phyloP scores from a whole-genome alignment of 2,329 filamentous ascomycete genomes.

The Penicillium verrucosum region DNA sequence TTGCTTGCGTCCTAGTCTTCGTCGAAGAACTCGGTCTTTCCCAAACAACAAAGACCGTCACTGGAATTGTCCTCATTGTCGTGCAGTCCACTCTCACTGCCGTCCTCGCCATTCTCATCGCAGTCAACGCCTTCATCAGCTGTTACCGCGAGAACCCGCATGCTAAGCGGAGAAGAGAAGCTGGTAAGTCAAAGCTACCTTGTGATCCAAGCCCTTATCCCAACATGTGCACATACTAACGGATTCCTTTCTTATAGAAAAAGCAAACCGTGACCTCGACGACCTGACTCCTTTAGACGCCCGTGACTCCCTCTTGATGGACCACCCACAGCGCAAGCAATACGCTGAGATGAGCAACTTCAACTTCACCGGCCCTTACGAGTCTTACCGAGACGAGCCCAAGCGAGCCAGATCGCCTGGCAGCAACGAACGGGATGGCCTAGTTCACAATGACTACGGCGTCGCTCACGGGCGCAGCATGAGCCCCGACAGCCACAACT shows the following conservation, averaged over 20 bases:
- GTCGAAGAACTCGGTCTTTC: conserved; percentile 87
- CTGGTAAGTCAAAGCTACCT: conserved; percentile 60
- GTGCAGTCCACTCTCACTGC: conserved; percentile 82
- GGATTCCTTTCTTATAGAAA: conserved; percentile 54
- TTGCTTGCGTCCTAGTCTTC: conserved; percentile 85
- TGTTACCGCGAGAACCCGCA: conserved; percentile 88
- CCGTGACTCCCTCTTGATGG: conserved; percentile 66
- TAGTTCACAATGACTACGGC: conserved; percentile 31
- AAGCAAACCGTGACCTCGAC: conserved; percentile 72
- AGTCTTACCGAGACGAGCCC: conserved; percentile 38
- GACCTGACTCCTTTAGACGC: conserved; percentile 82
- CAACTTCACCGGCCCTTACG: conserved; percentile 41
- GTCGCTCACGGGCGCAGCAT: conserved; percentile 28
- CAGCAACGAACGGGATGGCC: conserved; percentile 34
- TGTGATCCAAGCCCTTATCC: neutral
- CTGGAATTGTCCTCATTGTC: conserved; percentile 88
- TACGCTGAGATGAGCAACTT: conserved; percentile 40
- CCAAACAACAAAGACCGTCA: conserved; percentile 90
- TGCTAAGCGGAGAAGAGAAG: conserved; percentile 79
- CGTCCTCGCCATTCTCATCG: conserved; percentile 79
- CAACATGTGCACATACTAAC: conserved; percentile 21
- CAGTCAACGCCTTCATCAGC: conserved; percentile 79
- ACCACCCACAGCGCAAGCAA: conserved; percentile 47
- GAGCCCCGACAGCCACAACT: conserved; percentile 23
- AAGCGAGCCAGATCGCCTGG: conserved; percentile 27